A percentile compares a stretch with the other conserved stretches of the same genome.
Evolutionary conservation across 345 rosid species (phyloP).

Genomic region (Heritiera fomes): DNA sequence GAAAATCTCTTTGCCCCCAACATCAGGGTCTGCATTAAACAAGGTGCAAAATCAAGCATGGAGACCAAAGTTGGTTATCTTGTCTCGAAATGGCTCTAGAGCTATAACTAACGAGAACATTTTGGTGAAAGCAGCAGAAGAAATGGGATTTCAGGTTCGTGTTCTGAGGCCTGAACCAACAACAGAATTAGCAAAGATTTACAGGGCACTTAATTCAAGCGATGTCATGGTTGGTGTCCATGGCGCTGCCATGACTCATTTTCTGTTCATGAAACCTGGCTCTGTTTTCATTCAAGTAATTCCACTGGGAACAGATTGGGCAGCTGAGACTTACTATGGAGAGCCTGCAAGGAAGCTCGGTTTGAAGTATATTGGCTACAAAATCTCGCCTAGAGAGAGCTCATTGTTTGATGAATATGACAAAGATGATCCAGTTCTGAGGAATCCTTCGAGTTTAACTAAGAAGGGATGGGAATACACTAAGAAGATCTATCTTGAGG

Average conservation of each 20-base stretch:
- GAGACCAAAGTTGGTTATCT: constrained; percentile 51
- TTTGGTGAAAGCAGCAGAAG: constrained; percentile 49
- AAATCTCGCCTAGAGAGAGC: constrained; percentile 52
- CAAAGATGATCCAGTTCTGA: constrained; percentile 55
- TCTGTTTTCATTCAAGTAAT: constrained; percentile 65
- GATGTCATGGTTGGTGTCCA: constrained; percentile 75
- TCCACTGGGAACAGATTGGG: constrained; percentile 74
- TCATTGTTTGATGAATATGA: constrained; percentile 52
- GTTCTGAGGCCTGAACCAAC: constrained; percentile 47
- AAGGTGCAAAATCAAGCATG: constrained; percentile 16
- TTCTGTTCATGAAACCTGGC: constrained; percentile 61
- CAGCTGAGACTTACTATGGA: constrained; percentile 65
- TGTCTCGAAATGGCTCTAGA: constrained; percentile 57
- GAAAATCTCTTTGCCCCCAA: constrained; percentile 26
- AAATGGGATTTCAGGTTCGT: constrained; percentile 55
- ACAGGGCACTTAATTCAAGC: constrained; percentile 52
- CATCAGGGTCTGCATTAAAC: constrained; percentile 20
- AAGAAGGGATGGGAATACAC: constrained; percentile 67
- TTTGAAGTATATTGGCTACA: constrained; percentile 55
- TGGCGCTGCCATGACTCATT: constrained; percentile 77
- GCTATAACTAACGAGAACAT: constrained; percentile 50
- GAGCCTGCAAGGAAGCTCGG: constrained; percentile 67
- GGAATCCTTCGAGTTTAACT: constrained; percentile 47
- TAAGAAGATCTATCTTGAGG: constrained; percentile 57
- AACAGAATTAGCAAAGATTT: constrained; percentile 58